Evolutionary conservation across 345 rosid species (phyloP).

Genomic region (Streptanthus diversifolius): DNA sequence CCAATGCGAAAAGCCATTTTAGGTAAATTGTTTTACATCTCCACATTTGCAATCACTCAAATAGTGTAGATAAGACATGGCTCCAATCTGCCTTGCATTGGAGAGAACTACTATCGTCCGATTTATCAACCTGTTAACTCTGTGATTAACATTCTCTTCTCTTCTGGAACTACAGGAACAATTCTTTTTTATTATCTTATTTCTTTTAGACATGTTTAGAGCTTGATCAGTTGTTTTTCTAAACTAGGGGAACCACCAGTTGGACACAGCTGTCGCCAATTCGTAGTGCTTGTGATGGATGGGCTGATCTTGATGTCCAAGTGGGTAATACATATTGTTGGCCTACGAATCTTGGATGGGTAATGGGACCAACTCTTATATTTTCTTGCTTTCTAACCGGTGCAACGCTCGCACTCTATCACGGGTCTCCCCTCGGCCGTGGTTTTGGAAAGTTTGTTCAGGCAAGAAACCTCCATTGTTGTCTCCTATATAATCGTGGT

Average conservation of each 20-base stretch:
- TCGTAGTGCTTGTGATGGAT: constrained; percentile 59
- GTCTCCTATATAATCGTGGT: background rate
- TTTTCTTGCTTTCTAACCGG: constrained; percentile 69
- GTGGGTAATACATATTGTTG: constrained; percentile 68
- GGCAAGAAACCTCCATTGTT: constrained; percentile 33
- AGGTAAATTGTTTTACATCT: constrained; percentile 42
- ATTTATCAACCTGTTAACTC: constrained; percentile 55
- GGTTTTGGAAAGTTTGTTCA: constrained; percentile 88
- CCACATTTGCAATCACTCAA: background rate
- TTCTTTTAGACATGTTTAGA: background rate
- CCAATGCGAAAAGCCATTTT: constrained; percentile 32
- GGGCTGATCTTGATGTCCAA: constrained; percentile 58
- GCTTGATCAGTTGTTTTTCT: background rate
- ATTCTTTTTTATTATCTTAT: background rate
- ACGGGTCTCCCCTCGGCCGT: constrained; percentile 84
- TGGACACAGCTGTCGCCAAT: constrained; percentile 89
- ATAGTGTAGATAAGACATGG: background rate
- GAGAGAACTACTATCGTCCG: constrained; percentile 45
- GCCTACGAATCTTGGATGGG: constrained; percentile 98
- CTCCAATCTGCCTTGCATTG: constrained; percentile 31
- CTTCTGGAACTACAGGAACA: constrained; percentile 91
- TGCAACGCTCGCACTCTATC: constrained; percentile 77
- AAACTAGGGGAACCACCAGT: constrained; percentile 72
- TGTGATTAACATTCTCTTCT: constrained; percentile 73
- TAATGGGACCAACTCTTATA: constrained; percentile 71